Evolutionary conservation across 768 basidiomycete genomes (phyloP), one percentile per base, ranked within the genome.

Genomic region (Naematelia encephala): DNA sequence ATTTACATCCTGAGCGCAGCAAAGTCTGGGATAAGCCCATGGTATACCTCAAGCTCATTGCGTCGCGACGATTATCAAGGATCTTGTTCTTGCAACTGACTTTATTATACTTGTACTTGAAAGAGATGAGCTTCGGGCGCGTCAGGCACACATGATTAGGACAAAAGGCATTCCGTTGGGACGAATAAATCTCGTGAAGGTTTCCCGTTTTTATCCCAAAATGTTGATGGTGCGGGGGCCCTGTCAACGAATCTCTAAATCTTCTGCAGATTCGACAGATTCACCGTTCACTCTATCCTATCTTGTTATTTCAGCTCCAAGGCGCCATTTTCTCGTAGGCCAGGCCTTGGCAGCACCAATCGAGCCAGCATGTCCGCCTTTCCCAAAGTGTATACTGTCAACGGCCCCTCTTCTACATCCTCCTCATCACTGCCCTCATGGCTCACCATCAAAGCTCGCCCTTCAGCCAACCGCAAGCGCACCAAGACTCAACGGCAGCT

Each of bases 351-450:
- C 39, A 43, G 39, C 19, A n/a, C 5, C 46, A 19, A 47, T 21
- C 21, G 8, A 47, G 29, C 50, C 60, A 59, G 34, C 46, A 70
- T 70, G 69, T 65, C 71, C 1, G 49, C 57, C 3, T 70, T 69
- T 60, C 72, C 73, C 0, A 90, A 87, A 76, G 89, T 94, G 39
- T 98, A 98, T 81, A 96, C 92, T 21, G 92, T 97, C 69, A 97
- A 97, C 71, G 94, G 94, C 19, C 86, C 90, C 10, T 83, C 87
- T 4, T 84, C 88, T 0, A 88, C 90, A 8, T 90, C 90, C 0
- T 89, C 91, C 0, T 88, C 91, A 0, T 87, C 91, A 34, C 82
- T 96, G n/a, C 92, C 91, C 1, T 91, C 94, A 79, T 96, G 92
- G 92, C 84, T 96, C 47, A 88, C 84, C 21, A 66, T 71, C 45